These are phyloP conservation scores for Magnusiomyces tetraspermus DNA, from an alignment of 1,139 yeast species.

Conservation along the genomic window DNA sequence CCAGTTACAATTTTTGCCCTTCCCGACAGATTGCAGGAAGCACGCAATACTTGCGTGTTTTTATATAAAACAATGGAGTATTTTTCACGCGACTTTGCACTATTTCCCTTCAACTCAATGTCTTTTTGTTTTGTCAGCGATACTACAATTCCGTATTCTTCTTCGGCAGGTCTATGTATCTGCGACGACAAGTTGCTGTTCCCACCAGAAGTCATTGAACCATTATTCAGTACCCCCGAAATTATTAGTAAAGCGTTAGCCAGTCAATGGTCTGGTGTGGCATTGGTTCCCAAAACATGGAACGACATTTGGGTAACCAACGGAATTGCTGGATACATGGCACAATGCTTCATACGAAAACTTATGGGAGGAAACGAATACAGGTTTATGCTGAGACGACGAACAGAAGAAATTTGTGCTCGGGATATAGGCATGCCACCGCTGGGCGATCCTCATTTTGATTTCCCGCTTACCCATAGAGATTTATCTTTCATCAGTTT, in stretches of 20 bases:
- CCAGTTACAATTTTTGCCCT: slow-evolving; percentile 49
- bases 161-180: slow-evolving; percentile 69
- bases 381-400: slow-evolving; percentile 56
- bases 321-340: slow-evolving; percentile 81
- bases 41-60: slow-evolving; percentile 67
- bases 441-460: slow-evolving; percentile 54
- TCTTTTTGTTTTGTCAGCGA: slow-evolving; percentile 68
- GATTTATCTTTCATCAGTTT: slow-evolving; percentile 58
- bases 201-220: slow-evolving; percentile 70
- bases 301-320: slow-evolving; percentile 88
- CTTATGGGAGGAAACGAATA: slow-evolving; percentile 81
- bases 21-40: slow-evolving; percentile 48
- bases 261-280: slow-evolving; percentile 89
- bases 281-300: slow-evolving; percentile 70
- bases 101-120: slow-evolving; percentile 82
- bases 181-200: slow-evolving; percentile 60
- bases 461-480: slow-evolving; percentile 58
- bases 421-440: slow-evolving; percentile 80
- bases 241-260: slow-evolving; percentile 61
- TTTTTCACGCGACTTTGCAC: slow-evolving; percentile 81
- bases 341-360: slow-evolving; percentile 55
- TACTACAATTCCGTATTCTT: slow-evolving; percentile 40
- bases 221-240: slow-evolving; percentile 64
- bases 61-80: slow-evolving; percentile 72
- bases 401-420: slow-evolving; percentile 57